Base-by-base conservation (phyloP, 805 yeast genomes). In the Suhomyces vadensis region DNA sequence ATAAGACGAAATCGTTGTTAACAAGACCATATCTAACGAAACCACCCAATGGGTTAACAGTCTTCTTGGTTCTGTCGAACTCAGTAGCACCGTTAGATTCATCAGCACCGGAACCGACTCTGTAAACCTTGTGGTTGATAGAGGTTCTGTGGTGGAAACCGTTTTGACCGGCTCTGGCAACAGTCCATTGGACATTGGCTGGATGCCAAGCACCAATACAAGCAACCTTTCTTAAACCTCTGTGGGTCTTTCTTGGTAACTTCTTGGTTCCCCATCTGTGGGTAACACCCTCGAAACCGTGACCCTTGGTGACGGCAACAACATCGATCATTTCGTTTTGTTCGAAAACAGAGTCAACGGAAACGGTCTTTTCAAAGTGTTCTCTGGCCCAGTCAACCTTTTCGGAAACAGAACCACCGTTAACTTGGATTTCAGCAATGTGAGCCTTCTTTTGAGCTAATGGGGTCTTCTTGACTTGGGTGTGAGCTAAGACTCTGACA, bases 171-270 rank as follows among this genome's bases (percentile, higher is more conserved):
- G 99, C 97, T 80, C 99, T 89, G 69, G 99, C 98, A 78, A 94
- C 99, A 71, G 98, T 88, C 96, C 96, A 92, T 78, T 83, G 81
- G 75, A 94, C 99, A 84, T 51, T 96, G 82, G 96, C 85, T 77
- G 99, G 99, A 83, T 94, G 99, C 99, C 99, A 94, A 74, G 99
- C 97, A 85, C 99, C 99, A 71, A 94, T 94, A 89, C 99, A 94
- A 73, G 99, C 99, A 79, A 94, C 99, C 89, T 94, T 94, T 86
- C 99, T 90, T 75, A 92, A 82, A 92, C 99, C 99, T 87, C 98
- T 91, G 80, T 94, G 99, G 76, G 99, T 94, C 95, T 94, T 94
- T 83, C 99, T 90, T 80, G 99, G 99, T 65, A 94, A 83, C 85
- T 87, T 91, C 91, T 91, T 95, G 87, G 99, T 94, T 75, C 99